These are phyloP conservation scores for Thymus quinquecostatus DNA, from an alignment of 257 asterid genomes.

Conservation along the genomic window DNA sequence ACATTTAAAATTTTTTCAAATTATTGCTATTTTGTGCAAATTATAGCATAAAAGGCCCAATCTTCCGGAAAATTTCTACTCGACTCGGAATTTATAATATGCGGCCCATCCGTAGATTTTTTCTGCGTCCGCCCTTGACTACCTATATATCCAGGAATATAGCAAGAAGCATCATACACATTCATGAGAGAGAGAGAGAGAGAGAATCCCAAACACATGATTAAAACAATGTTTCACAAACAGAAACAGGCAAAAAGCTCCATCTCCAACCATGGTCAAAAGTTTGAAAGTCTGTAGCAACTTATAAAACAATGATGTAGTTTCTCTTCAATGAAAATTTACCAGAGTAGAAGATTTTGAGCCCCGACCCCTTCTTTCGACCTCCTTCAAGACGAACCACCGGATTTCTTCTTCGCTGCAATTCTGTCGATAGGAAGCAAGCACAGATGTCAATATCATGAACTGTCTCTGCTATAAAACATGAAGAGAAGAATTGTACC, in stretches of 20 bases:
- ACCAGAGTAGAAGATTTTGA: background rate
- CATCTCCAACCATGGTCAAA: background rate
- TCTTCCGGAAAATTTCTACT: too few species aligned
- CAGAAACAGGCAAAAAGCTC: background rate
- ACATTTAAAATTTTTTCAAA: too few species aligned
- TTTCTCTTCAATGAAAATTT: too few species aligned
- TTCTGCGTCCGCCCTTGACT: too few species aligned
- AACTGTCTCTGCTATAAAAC: background rate
- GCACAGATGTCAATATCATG: background rate
- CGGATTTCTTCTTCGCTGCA: constrained; percentile 14
- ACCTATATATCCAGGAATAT: too few species aligned
- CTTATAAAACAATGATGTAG: background rate
- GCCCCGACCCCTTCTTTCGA: background rate
- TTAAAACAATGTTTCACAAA: background rate
- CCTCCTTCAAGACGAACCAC: constrained; percentile 15
- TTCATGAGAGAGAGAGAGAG: too few species aligned
- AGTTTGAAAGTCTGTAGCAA: background rate
- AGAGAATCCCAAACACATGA: background rate
- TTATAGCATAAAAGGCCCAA: too few species aligned
- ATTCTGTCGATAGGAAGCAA: constrained; percentile 11
- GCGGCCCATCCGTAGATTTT: too few species aligned
- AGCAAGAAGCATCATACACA: too few species aligned
- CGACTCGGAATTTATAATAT: too few species aligned
- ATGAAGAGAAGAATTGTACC: constrained; percentile 25
- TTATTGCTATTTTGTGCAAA: too few species aligned